Conservation (phyloP, 257 asterid species). For the Nicotiana benthamiana region DNA sequence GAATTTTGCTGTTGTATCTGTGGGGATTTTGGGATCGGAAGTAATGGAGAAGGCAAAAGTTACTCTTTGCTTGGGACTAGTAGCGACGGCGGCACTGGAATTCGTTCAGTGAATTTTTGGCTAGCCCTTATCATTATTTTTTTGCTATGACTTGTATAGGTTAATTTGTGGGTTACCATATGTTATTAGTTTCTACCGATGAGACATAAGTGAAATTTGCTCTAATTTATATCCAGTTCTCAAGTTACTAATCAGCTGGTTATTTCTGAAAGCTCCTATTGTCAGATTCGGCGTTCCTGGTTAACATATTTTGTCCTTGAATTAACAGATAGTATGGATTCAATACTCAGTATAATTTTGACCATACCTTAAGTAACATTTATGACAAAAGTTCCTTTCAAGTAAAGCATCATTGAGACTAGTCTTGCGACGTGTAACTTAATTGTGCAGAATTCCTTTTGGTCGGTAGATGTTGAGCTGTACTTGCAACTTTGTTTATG, state of each 20-base stretch:
- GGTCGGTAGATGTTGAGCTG: conserved; percentile 12
- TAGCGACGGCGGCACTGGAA: too few species aligned
- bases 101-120: too few species aligned
- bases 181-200: too few species aligned
- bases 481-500: neutral
- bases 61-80: conserved; percentile 55
- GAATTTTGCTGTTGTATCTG: conserved; percentile 30
- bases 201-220: too few species aligned
- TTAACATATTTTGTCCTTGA: neutral
- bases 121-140: too few species aligned
- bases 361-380: neutral
- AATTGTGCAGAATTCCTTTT: neutral
- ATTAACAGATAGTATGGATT: neutral
- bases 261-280: neutral
- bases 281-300: too few species aligned
- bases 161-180: too few species aligned
- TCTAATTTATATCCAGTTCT: neutral
- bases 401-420: neutral
- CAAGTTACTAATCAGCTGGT: neutral
- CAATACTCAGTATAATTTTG: neutral
- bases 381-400: neutral
- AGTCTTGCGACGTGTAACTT: neutral
- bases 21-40: conserved; percentile 14
- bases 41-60: conserved; percentile 33
- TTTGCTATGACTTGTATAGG: too few species aligned